Evolutionary conservation across 805 yeast species (phyloP).

Genomic region (Metschnikowia lachancei): DNA sequence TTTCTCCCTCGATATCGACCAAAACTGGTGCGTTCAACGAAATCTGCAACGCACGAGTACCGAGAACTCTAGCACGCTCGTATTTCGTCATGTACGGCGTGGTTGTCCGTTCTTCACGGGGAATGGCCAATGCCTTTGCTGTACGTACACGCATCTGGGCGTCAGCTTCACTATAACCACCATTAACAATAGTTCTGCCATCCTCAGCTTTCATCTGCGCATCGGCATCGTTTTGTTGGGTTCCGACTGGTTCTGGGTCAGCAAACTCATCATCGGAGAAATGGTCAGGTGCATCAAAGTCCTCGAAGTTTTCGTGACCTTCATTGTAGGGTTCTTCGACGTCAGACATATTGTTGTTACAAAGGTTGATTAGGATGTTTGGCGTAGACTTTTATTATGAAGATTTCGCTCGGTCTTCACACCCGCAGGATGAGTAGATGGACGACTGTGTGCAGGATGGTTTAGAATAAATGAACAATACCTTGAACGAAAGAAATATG

Average conservation of each 20-base stretch:
- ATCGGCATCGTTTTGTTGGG: constrained; percentile 25
- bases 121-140: constrained; percentile 77
- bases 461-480: neutral
- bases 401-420: constrained; percentile 6
- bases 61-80: constrained; percentile 95
- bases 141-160: constrained; percentile 53
- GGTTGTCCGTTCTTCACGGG: constrained; percentile 84
- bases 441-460: constrained; percentile 1
- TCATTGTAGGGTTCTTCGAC: constrained; percentile 60
- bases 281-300: constrained; percentile 78
- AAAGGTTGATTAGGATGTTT: neutral
- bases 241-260: constrained; percentile 31
- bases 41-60: constrained; percentile 95
- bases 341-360: constrained; percentile 36
- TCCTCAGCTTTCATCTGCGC: constrained; percentile 58
- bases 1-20: constrained; percentile 98
- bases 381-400: constrained; percentile 1
- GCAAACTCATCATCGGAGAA: constrained; percentile 68
- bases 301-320: constrained; percentile 66
- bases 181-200: constrained; percentile 69
- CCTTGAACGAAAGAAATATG: too few species aligned
- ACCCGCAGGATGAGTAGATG: neutral
- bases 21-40: constrained; percentile 98
- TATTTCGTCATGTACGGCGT: constrained; percentile 99
- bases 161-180: constrained; percentile 65